Conservation (phyloP, 75 land plant genomes). For the Selaginella moellendorffii region DNA sequence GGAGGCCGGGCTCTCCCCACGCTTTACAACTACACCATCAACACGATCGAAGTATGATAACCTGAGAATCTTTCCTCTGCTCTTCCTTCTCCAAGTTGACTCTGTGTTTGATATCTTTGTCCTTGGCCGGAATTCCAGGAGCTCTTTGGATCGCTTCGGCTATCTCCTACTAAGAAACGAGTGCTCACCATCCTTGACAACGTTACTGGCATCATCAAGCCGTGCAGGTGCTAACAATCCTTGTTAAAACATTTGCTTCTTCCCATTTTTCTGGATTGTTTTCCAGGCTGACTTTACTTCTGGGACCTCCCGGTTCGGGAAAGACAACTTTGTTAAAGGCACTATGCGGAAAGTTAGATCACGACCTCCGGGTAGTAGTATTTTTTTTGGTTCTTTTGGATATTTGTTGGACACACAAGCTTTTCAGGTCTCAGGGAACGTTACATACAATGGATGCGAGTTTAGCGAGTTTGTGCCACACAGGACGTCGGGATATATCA, state of each 20-base stretch:
- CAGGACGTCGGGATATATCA: neutral
- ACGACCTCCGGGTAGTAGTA: conserved; percentile 8
- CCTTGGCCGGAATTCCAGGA: too few species aligned
- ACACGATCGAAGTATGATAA: neutral
- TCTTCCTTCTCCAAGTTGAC: too few species aligned
- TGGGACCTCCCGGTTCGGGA: conserved; percentile 20
- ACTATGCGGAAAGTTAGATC: conserved; percentile 12
- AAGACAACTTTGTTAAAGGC: conserved; percentile 16
- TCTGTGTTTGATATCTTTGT: neutral
- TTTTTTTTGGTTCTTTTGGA: too few species aligned
- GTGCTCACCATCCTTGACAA: neutral
- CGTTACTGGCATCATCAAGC: neutral
- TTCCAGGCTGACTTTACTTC: conserved; percentile 16
- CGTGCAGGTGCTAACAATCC: too few species aligned
- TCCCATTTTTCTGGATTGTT: too few species aligned
- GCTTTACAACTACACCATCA: neutral
- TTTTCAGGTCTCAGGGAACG: neutral
- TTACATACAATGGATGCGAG: conserved; percentile 1
- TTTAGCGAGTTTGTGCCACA: neutral
- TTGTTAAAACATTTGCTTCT: too few species aligned
- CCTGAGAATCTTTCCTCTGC: too few species aligned
- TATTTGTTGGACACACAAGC: too few species aligned
- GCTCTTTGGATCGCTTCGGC: neutral
- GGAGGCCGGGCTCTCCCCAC: conserved; percentile 2
- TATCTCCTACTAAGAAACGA: neutral